A percentile compares a stretch with the other conserved stretches of the same genome.
phyloP scores from a whole-genome alignment of 202 grass and related monocot species.

The Digitaria exilis region DNA sequence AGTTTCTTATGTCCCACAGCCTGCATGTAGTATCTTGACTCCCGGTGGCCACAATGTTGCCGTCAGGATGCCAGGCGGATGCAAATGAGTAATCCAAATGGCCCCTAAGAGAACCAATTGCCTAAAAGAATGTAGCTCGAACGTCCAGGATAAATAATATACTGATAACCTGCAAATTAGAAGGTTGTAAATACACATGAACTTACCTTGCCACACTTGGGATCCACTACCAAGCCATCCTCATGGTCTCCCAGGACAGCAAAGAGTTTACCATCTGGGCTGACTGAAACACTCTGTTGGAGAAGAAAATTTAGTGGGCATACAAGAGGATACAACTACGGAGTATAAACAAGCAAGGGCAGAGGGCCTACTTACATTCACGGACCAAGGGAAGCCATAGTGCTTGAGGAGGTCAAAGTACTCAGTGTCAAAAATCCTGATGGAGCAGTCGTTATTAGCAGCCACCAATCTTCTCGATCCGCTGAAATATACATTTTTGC shows the following conservation, averaged over 20 bases:
- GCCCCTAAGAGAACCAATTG: slow-evolving; percentile 52
- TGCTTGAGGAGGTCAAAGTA: slow-evolving; percentile 59
- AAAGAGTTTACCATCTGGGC: slow-evolving; percentile 57
- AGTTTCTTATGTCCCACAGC: slow-evolving; percentile 70
- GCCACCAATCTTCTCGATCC: slow-evolving; percentile 59
- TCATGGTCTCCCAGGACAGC: slow-evolving; percentile 60
- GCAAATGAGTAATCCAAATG: slow-evolving; percentile 75
- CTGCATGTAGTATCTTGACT: slow-evolving; percentile 75
- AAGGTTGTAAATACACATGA: neutral
- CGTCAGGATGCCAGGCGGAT: slow-evolving; percentile 67
- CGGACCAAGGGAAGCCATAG: slow-evolving; percentile 60
- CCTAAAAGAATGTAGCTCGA: slow-evolving; percentile 37
- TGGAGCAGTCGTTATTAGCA: slow-evolving; percentile 64
- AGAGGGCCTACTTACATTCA: slow-evolving; percentile 53
- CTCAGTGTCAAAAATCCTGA: slow-evolving; percentile 65
- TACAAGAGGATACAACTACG: neutral
- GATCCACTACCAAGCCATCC: slow-evolving; percentile 58
- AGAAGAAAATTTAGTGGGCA: slow-evolving; percentile 17
- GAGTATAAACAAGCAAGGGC: neutral
- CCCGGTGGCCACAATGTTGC: slow-evolving; percentile 63
- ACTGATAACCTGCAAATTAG: neutral
- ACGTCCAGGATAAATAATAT: slow-evolving; percentile 18
- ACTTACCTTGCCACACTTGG: slow-evolving; percentile 59
- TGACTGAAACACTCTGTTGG: slow-evolving; percentile 63
- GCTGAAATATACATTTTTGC: slow-evolving; percentile 42